Base-by-base conservation (phyloP, 495 filamentous ascomycete species). In the Coniosporium apollinis region DNA sequence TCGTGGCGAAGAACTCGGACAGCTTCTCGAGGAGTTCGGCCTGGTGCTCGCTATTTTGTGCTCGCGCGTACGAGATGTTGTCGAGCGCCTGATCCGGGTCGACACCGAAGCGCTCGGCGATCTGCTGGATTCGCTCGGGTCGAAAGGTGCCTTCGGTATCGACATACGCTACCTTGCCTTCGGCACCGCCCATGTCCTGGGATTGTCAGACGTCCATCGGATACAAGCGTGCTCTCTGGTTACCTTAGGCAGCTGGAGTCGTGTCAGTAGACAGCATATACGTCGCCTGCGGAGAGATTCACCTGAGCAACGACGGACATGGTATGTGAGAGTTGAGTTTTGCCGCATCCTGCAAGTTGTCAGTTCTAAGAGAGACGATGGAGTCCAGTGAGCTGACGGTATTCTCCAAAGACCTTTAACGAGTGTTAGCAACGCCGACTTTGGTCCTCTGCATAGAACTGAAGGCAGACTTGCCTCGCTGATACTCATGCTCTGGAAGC, bases 401-500 rank as follows among this genome's bases (percentile, higher is more conserved):
- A 84, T 49, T 83, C 79, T 24, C 79, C 70, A 54, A 66, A 74
- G 5, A 66, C 59, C 55, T 58, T 17, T 19, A 30, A 22, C 14
- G 28, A n/a, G 1, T 9, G 19, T 11, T 5, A 15, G 16, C 13
- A 22, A 10, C n/a, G n/a, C n/a, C n/a, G n/a, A n/a, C n/a, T n/a
- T n/a, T n/a, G n/a, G n/a, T n/a, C n/a, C n/a, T n/a, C n/a, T n/a
- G n/a, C n/a, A n/a, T n/a, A n/a, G n/a, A n/a, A n/a, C n/a, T n/a
- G 28, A 28, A 29, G 3, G 28, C 22, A 29, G 9, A 26, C 24
- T 44, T 61, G 77, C 72, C 57, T 85, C 79, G 41, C 72, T 82
- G 47, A 85, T 82, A 49, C 74, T 79, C 70, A 78, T 77, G 36
- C 73, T 83, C 53, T 81, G 75, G 49, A 85, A 82, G 19, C 79